Conservation (phyloP, 306 rosid species). For the Quercus aquifolioides region DNA sequence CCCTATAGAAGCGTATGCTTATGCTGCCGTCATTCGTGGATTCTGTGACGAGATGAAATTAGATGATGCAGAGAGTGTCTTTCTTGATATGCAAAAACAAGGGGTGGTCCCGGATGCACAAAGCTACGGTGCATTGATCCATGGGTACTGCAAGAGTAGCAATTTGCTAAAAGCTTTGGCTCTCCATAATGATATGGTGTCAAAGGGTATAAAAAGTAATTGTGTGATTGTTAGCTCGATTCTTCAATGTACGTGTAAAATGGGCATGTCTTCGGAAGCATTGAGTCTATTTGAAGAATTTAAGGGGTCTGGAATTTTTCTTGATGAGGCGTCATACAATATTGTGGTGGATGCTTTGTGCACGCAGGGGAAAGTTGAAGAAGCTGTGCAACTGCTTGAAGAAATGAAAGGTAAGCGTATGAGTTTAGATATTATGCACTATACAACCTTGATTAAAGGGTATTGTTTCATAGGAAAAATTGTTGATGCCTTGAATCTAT, state of each 20-base stretch:
- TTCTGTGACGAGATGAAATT: slow-evolving; percentile 68
- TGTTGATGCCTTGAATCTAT: slow-evolving; percentile 33
- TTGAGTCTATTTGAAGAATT: slow-evolving; percentile 42
- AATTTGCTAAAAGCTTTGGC: slow-evolving; percentile 48
- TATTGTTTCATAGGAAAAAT: slow-evolving; percentile 44
- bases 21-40: slow-evolving; percentile 57
- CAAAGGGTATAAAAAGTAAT: slow-evolving; percentile 63
- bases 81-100: slow-evolving; percentile 56
- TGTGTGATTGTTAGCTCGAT: slow-evolving; percentile 55
- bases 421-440: slow-evolving; percentile 62
- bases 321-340: slow-evolving; percentile 65
- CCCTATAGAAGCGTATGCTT: slow-evolving; percentile 52
- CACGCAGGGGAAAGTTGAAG: slow-evolving; percentile 56
- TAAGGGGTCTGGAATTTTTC: slow-evolving; percentile 48
- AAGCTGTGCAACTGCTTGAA: slow-evolving; percentile 53
- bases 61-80: slow-evolving; percentile 49
- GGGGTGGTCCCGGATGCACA: slow-evolving; percentile 60
- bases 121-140: slow-evolving; percentile 53
- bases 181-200: slow-evolving; percentile 52
- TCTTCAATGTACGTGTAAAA: slow-evolving; percentile 66
- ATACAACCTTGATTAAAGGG: slow-evolving; percentile 75
- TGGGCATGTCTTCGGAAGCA: slow-evolving; percentile 53
- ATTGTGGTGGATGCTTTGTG: slow-evolving; percentile 62
- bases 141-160: slow-evolving; percentile 65
- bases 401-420: slow-evolving; percentile 55